Percentiles rank a stretch among this genome's conserved stretches.
These are phyloP conservation scores for Sordariomycetes sp. DNA, from an alignment of 2,329 filamentous ascomycete species.

Conservation along the genomic window DNA sequence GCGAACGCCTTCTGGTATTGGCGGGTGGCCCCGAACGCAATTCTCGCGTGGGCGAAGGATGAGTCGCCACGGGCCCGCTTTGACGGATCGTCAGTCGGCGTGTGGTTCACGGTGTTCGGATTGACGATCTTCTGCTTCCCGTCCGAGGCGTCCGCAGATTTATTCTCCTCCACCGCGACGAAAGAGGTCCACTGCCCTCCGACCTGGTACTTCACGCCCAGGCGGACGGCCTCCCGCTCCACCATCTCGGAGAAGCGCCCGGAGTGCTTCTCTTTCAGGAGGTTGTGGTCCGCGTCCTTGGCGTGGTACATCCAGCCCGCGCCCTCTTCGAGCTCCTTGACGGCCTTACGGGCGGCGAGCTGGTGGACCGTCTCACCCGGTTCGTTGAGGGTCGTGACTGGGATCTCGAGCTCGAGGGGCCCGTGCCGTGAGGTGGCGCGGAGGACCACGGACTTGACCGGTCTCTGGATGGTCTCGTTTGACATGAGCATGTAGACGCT, in stretches of 20 bases:
- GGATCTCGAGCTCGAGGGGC: conserved; percentile 53
- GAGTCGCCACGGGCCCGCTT: too few species aligned
- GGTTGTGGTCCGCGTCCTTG: conserved; percentile 29
- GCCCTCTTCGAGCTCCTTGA: conserved; percentile 59
- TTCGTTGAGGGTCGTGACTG: conserved; percentile 36
- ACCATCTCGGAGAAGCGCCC: conserved; percentile 48
- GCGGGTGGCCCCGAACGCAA: too few species aligned
- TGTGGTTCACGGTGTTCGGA: neutral
- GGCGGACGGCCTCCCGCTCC: conserved; percentile 52
- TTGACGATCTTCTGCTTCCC: neutral
- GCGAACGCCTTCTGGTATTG: too few species aligned
- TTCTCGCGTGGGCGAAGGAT: too few species aligned
- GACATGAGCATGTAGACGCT: conserved; percentile 56
- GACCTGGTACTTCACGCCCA: conserved; percentile 57
- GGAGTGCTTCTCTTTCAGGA: conserved; percentile 33
- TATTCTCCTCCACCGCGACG: conserved; percentile 49
- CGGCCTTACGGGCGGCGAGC: conserved; percentile 57
- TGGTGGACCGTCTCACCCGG: conserved; percentile 53
- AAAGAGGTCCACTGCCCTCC: conserved; percentile 64
- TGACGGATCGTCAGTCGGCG: neutral
- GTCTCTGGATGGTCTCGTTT: conserved; percentile 29
- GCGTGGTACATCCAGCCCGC: conserved; percentile 53
- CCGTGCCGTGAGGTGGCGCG: conserved; percentile 45
- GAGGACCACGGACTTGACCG: conserved; percentile 45
- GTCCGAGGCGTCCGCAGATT: neutral